Evolutionary conservation across 2,329 filamentous ascomycete genomes (phyloP).

Genomic region (Microascus cirrosus): DNA sequence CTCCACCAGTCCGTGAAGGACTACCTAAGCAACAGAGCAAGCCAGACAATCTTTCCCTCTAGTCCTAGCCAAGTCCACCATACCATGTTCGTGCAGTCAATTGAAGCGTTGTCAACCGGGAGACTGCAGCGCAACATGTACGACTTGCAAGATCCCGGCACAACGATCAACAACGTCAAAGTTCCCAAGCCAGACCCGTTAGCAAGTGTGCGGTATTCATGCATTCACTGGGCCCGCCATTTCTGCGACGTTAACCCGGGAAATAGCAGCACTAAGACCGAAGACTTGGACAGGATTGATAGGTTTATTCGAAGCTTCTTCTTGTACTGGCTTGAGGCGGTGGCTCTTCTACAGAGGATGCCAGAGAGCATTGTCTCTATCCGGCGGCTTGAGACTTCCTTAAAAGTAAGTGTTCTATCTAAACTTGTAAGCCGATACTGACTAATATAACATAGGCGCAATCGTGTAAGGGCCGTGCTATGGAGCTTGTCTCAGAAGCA

Average conservation of each 20-base stretch:
- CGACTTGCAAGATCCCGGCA: conserved; percentile 11
- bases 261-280: neutral
- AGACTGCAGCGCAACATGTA: conserved; percentile 24
- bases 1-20: conserved; percentile 33
- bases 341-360: conserved; percentile 16
- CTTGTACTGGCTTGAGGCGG: too few relatives aligned
- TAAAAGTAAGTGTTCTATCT: conserved; percentile 7
- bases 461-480: conserved; percentile 3
- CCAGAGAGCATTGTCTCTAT: conserved; percentile 12
- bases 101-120: conserved; percentile 15
- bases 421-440: neutral
- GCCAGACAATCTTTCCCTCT: conserved; percentile 15
- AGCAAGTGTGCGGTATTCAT: conserved; percentile 13
- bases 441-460: conserved; percentile 3
- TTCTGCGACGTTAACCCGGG: conserved; percentile 9
- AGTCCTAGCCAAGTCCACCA: conserved; percentile 15
- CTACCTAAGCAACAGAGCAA: conserved; percentile 15
- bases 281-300: neutral
- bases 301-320: conserved; percentile 6
- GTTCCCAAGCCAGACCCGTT: conserved; percentile 9
- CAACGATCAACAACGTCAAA: conserved; percentile 11
- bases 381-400: conserved; percentile 8
- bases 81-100: conserved; percentile 20
- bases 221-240: conserved; percentile 21
- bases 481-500: conserved; percentile 14